Evolutionary conservation across 202 grass and related monocot genomes (phyloP), one percentile per base, ranked within the genome.

Genomic region (Dendrocalamus latiflorus): DNA sequence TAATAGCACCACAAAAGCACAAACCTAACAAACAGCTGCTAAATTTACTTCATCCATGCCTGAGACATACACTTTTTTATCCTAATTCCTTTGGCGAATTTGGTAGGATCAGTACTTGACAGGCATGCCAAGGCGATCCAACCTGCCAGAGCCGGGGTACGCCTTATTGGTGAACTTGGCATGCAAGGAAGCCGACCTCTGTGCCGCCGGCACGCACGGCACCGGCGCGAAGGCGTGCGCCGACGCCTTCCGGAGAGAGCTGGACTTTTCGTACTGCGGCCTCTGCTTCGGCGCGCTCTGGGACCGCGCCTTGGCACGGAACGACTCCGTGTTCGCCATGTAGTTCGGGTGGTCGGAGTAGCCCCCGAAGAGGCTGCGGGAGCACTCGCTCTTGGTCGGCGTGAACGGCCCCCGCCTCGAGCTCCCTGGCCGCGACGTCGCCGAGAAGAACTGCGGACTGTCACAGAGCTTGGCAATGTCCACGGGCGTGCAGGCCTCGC

Each of bases 251-350:
- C 83, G 83, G 0, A 88, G 81, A 3, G 85, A 94, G 41, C 81
- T 54, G 4, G 86, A 78, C 70, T 90, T 98, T 2, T 90, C 90
- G 47, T 70, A 77, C 57, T 86, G 89, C 11, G 77, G 89, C 63
- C 96, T 76, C 88, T 89, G 89, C 88, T 78, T 99, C 21, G 96
- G 96, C 59, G 93, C 93, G 70, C 96, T 99, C 18, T 96, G 93
- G 12, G 96, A 99, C 4, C 96, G 83, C 14, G 86, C 85, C 83
- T 92, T 99, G 85, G 91, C 93, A 12, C 74, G 94, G 65, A 94
- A 99, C 12, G 96, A 99, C 86, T 99, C 89, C 1, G 96, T 99
- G 81, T 96, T 92, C 1, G 91, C 85, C 96, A 99, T 99, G 89
- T 99, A 99, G 82, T 86, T 99, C 3, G 96, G 96, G 74, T 89